phyloP scores from a whole-genome alignment of 1,284 basidiomycete species.

The Anthracocystis panici-leucophaei region DNA sequence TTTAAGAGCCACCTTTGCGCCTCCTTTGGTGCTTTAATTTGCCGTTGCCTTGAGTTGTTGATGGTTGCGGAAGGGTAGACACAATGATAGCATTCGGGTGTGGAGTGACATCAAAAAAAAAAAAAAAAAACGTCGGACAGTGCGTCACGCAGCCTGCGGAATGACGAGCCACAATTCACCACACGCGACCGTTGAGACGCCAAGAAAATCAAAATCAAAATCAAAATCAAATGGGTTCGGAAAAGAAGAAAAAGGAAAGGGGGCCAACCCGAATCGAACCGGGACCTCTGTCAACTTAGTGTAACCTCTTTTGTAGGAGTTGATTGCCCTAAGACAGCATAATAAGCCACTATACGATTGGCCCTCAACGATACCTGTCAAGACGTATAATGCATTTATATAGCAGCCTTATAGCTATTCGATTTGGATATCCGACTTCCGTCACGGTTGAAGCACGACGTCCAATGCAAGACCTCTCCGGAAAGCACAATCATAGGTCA shows the following conservation, averaged over 20 bases:
- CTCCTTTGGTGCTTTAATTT: not conserved
- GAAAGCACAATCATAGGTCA: not conserved
- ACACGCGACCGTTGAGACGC: not conserved
- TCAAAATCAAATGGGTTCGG: too few species aligned
- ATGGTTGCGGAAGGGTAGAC: not conserved
- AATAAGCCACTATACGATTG: conserved; percentile 59
- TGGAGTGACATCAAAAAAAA: not conserved
- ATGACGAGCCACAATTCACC: conserved; percentile 6
- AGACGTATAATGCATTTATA: not conserved
- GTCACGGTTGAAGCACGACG: too few species aligned
- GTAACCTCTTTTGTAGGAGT: conserved; percentile 20
- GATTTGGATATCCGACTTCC: too few species aligned
- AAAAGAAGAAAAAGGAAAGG: conserved; percentile 43
- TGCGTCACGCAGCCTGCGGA: conserved; percentile 2
- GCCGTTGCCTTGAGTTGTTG: not conserved
- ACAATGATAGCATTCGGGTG: not conserved
- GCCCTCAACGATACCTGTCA: conserved; percentile 9
- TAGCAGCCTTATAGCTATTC: too few species aligned
- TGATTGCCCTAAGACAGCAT: conserved; percentile 54
- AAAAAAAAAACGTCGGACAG: not conserved
- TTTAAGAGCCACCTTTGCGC: too few species aligned
- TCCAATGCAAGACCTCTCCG: not conserved
- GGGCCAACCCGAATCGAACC: conserved; percentile 58
- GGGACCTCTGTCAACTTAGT: conserved; percentile 58
- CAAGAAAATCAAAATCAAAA: conserved; percentile 12